Evolutionary conservation across 768 basidiomycete species (phyloP), one percentile per base, ranked within the genome.

Genomic region (Boletus sp.): DNA sequence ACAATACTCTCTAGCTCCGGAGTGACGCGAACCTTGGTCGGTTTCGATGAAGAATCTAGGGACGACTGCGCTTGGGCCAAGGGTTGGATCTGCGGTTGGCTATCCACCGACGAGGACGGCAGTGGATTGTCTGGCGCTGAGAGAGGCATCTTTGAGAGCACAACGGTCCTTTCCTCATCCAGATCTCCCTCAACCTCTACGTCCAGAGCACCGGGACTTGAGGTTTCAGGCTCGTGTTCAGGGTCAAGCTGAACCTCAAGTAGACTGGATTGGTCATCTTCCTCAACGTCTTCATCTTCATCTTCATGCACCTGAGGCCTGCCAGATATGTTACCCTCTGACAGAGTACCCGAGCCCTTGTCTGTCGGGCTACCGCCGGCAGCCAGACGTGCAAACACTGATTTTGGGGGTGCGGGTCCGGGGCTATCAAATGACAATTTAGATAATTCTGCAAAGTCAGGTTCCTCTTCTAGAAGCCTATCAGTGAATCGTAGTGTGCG

Each of bases 401-500:
- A 69, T 27, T 59, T 62, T 17, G 68, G 64, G 51, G 69, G 68
- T 7, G 60, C 65, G 34, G 67, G 72, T 15, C 79, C 74, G 0
- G 79, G 78, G 42, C 71, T 80, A 14, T 70, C 65, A 30, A 85
- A 83, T 4, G 76, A 75, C 52, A 74, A 74, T 45, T 55, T 55
- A 17, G 80, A 77, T 15, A 80, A 60, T 58, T 83, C 77, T 0
- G 71, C 78, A 30, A 87, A 70, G 60, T 88, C 82, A 3, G 83
- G 77, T 19, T 82, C 72, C 59, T 89, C 87, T 57, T 88, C 80
- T 64, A 83, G 72, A 14, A 83, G 74, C 54, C 83, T 83, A 38
- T 84, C 82, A 1, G 79, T 78, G 57, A 90, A 88, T 48, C 79
- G 81, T 14, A 89, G 72, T 0, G 81, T 81, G 37, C 84, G 83